These are phyloP conservation scores for Casaregolazyma suthepensis DNA, from an alignment of 1,139 yeast species.

Conservation along the genomic window DNA sequence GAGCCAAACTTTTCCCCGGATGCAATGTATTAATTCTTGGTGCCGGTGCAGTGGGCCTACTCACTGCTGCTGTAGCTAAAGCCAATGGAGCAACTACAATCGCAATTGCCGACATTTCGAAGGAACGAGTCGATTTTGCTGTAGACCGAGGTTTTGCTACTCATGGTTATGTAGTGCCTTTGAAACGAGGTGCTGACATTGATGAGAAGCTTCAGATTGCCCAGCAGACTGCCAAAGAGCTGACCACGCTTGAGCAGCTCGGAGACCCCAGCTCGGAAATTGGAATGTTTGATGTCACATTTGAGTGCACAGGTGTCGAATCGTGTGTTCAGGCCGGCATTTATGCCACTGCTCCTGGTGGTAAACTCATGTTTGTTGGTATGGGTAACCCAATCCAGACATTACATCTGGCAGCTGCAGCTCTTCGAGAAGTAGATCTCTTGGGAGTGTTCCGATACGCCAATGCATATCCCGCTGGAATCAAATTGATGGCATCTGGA, in stretches of 20 bases:
- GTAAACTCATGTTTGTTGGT: constrained; percentile 28
- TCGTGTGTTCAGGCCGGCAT: constrained; percentile 30
- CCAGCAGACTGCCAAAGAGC: constrained; percentile 17
- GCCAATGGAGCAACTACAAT: constrained; percentile 67
- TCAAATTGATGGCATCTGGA: constrained; percentile 22
- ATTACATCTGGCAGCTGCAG: constrained; percentile 29
- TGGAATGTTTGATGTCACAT: constrained; percentile 42
- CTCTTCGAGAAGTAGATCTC: constrained; percentile 28
- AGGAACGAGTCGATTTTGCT: constrained; percentile 44
- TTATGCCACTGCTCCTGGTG: constrained; percentile 34
- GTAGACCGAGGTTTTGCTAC: constrained; percentile 26
- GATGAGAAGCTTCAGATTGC: constrained; percentile 24
- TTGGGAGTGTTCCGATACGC: constrained; percentile 31
- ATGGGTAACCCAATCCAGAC: constrained; percentile 31
- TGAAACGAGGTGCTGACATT: constrained; percentile 20
- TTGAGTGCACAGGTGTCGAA: constrained; percentile 31
- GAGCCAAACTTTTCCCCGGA: constrained; percentile 56
- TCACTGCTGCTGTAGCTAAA: constrained; percentile 66
- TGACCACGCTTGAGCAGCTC: constrained; percentile 12
- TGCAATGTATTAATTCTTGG: constrained; percentile 70
- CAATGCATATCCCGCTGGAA: constrained; percentile 27
- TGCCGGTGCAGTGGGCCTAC: constrained; percentile 81
- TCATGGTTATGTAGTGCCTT: constrained; percentile 23
- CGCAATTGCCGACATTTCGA: constrained; percentile 54
- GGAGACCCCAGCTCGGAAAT: constrained; percentile 7